Conservation (phyloP, 129 eudicot genomes). For the Centaurea solstitialis region DNA sequence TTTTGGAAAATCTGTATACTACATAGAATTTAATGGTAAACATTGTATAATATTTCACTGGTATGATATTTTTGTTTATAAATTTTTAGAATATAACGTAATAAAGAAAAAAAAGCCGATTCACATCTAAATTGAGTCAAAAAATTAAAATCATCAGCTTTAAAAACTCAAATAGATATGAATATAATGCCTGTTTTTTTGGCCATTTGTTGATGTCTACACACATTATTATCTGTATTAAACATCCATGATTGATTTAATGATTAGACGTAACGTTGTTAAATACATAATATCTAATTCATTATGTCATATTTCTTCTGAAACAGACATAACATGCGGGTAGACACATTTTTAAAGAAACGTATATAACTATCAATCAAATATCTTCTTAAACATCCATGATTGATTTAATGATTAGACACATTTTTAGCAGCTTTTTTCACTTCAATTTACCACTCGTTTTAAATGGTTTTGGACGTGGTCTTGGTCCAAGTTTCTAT, state of each 20-base stretch:
- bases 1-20: too few relatives aligned
- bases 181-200: too few relatives aligned
- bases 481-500: too few relatives aligned
- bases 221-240: not conserved
- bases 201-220: not conserved
- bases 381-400: too few relatives aligned
- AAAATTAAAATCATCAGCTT: not conserved
- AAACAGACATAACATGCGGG: not conserved
- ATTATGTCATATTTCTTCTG: not conserved
- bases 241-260: not conserved
- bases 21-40: too few relatives aligned
- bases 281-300: not conserved
- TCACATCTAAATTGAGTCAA: not conserved
- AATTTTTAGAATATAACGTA: not conserved
- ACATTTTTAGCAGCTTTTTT: too few relatives aligned
- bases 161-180: not conserved
- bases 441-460: too few relatives aligned
- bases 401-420: too few relatives aligned
- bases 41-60: not conserved
- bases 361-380: too few relatives aligned
- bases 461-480: too few relatives aligned
- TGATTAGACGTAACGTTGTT: not conserved
- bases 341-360: not conserved
- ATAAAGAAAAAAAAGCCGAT: not conserved
- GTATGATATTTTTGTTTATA: not conserved